Base-by-base conservation (phyloP, 2,329 filamentous ascomycete genomes). In the Curvularia hawaiiensis region DNA sequence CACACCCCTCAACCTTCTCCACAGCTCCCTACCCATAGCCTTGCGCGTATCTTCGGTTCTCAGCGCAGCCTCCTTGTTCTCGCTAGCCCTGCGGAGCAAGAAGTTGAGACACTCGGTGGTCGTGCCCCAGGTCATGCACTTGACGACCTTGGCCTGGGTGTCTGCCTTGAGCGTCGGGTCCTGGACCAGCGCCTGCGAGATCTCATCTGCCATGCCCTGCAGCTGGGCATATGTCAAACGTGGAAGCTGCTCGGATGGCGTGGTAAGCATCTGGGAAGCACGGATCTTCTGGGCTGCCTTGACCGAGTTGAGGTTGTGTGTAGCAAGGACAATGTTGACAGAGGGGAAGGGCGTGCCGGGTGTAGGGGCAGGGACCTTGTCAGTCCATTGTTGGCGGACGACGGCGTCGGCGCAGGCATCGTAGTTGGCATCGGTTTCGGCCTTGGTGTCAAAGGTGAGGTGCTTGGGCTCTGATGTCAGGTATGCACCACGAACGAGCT, bases 141-240 rank as follows among this genome's bases (percentile, higher is more conserved):
- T 87, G 67, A 82, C 83, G 2, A 83, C 81, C 56, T 76, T 78
- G 16, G 80, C 65, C 54, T 74, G 69, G 0, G 68, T 69, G 39
- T 74, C 74, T 67, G 68, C 67, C 68, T 76, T 61, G 52, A 74
- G 67, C 69, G 75, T 64, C 20, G 72, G 65, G 30, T 78, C 77
- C 56, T 84, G 77, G 16, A 87, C 72, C 0, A 87, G 73, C 3
- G 78, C 77, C 63, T 84, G 83, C 56, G 89, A 92, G 51, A 98
- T 87, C 73, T 97, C 93, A 67, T 98, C 94, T 1, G 94, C 94
- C 94, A 98, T 98, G 40, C 94, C 93, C 79, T 94, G 90, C 1
- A 97, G 84, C 78, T 97, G 93, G 3, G 90, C 90, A 74, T 91
- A 92, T 0, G 78, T 76, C 10, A 86, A 76, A 3, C 66, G 61